Conservation (phyloP, 208 protist species). For the Endotrypanum monterogeii region DNA sequence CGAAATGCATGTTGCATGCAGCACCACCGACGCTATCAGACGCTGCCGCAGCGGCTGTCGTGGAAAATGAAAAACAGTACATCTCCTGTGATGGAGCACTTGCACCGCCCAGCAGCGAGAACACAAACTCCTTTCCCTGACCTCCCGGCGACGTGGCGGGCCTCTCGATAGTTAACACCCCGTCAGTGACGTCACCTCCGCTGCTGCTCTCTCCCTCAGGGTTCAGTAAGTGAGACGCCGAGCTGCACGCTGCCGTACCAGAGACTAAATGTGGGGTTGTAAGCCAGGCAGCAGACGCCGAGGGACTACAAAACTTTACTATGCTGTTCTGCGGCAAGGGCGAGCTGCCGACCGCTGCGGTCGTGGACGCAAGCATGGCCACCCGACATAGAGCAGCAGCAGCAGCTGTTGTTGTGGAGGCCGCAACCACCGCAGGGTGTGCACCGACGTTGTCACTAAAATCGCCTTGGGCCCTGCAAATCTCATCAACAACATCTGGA, state of each 20-base stretch:
- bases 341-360: neutral
- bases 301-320: constrained; percentile 15
- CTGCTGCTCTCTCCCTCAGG: neutral
- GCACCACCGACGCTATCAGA: neutral
- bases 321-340: constrained; percentile 9
- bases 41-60: neutral
- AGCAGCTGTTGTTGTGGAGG: neutral
- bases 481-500: neutral
- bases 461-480: neutral
- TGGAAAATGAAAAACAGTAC: neutral
- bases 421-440: neutral
- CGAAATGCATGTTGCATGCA: neutral
- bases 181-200: neutral
- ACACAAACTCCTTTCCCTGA: neutral
- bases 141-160: neutral
- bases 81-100: neutral
- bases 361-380: neutral
- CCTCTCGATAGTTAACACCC: neutral
- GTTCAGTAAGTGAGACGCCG: neutral
- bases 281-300: neutral
- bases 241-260: neutral
- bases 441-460: neutral
- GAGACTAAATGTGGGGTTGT: constrained; percentile 1
- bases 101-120: neutral
- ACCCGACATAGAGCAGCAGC: neutral